phyloP scores from a whole-genome alignment of 371 early-diverging fungal species.

The Apophysomyces trapeziformis region DNA sequence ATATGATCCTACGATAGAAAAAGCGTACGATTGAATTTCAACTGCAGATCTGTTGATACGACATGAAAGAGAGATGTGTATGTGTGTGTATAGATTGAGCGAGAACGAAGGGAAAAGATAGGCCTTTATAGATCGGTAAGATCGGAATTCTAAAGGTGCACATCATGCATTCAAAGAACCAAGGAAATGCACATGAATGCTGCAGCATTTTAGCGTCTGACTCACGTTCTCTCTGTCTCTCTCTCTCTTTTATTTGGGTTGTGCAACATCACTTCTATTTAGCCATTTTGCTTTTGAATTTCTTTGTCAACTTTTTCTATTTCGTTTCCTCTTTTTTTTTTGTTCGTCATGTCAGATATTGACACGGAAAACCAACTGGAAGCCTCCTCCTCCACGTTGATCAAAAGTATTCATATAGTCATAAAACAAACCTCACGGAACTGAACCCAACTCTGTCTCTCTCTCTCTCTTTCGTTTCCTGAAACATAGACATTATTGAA shows the following conservation, averaged over 20 bases:
- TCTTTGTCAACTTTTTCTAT: constrained; percentile 7
- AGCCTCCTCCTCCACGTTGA: constrained; percentile 36
- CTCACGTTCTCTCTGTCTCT: neutral
- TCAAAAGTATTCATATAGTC: constrained; percentile 28
- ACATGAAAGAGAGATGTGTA: too few relatives aligned
- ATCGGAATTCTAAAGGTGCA: neutral
- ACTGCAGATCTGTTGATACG: too few relatives aligned
- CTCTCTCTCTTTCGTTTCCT: neutral
- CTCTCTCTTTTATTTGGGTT: neutral
- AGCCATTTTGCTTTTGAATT: constrained; percentile 8
- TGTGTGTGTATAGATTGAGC: too few relatives aligned
- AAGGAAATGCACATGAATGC: constrained; percentile 12
- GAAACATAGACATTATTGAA: constrained; percentile 24
- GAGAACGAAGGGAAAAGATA: too few relatives aligned
- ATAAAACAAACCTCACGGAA: neutral
- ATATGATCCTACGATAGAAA: too few relatives aligned
- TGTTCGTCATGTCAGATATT: constrained; percentile 35
- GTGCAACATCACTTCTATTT: constrained; percentile 10
- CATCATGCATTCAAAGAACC: constrained; percentile 5
- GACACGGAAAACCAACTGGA: constrained; percentile 40
- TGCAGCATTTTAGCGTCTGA: constrained; percentile 3
- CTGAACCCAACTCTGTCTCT: neutral
- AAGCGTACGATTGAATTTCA: too few relatives aligned
- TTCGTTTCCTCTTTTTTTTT: constrained; percentile 10
- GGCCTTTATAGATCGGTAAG: too few relatives aligned